These are phyloP conservation scores for Laburnicola sp. DNA, from an alignment of 2,329 filamentous ascomycete genomes.

Conservation along the genomic window DNA sequence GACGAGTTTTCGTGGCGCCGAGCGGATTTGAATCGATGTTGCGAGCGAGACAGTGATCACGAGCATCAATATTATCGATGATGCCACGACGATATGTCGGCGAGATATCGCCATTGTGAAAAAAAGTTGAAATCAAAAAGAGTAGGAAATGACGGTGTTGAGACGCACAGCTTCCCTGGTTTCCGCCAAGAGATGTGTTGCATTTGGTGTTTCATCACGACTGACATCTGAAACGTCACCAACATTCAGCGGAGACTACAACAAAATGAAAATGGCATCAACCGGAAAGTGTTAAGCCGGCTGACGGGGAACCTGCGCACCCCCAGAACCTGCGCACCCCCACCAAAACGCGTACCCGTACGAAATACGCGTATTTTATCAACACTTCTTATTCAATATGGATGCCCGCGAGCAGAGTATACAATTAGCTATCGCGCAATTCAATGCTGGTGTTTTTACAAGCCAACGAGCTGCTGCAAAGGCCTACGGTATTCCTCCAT, in stretches of 20 bases:
- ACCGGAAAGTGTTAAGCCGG: too few relatives aligned
- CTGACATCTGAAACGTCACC: constrained; percentile 12
- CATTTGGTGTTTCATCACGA: constrained; percentile 13
- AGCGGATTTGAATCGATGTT: constrained; percentile 34
- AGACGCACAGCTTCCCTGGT: constrained; percentile 2
- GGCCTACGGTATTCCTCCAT: too few relatives aligned
- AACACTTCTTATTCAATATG: too few relatives aligned
- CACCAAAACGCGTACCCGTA: too few relatives aligned
- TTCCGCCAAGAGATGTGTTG: constrained; percentile 13
- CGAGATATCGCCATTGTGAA: constrained; percentile 25
- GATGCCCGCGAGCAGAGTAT: too few relatives aligned
- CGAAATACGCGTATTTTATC: too few relatives aligned
- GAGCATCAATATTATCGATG: constrained; percentile 32
- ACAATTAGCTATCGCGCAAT: too few relatives aligned
- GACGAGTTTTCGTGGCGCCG: constrained; percentile 24
- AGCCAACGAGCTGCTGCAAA: too few relatives aligned
- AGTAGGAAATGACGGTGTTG: background rate
- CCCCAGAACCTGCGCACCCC: too few relatives aligned
- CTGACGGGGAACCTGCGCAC: too few relatives aligned
- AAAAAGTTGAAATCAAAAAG: background rate
- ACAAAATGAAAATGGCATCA: background rate
- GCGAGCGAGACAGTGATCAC: constrained; percentile 35
- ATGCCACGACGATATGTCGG: constrained; percentile 26
- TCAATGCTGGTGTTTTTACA: too few relatives aligned
- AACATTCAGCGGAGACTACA: background rate